Conservation (phyloP, 345 rosid genomes). For the Eucalyptus viminalis region DNA sequence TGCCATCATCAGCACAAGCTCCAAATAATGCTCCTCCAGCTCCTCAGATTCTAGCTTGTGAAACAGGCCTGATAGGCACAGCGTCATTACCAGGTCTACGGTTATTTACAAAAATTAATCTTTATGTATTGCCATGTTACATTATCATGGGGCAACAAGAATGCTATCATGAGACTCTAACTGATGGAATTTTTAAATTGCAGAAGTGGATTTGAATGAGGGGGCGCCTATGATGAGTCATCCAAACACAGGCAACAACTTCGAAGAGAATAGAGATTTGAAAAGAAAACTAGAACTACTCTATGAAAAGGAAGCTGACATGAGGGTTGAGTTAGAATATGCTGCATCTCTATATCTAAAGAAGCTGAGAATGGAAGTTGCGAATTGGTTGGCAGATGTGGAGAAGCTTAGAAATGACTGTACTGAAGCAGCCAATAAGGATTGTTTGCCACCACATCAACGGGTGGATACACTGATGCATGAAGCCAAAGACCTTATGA, state of each 20-base stretch:
- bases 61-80: rapidly evolving
- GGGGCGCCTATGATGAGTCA: neutral
- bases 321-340: neutral
- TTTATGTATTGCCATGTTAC: neutral
- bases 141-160: neutral
- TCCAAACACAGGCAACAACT: rapidly evolving
- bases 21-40: no score
- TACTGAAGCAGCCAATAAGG: rapidly evolving
- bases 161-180: neutral
- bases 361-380: neutral
- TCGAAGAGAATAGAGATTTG: neutral
- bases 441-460: neutral
- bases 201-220: neutral
- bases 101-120: no score
- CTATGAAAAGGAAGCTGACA: rapidly evolving
- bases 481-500: rapidly evolving
- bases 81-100: neutral
- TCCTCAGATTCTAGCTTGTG: neutral
- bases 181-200: neutral
- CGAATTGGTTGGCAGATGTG: rapidly evolving
- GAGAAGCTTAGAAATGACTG: neutral
- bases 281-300: neutral
- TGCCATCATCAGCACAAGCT: neutral
- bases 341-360: neutral
- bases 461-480: rapidly evolving